Evolutionary conservation across 306 rosid genomes (phyloP), one percentile per base, ranked within the genome.

Genomic region (Glycine tomentella): DNA sequence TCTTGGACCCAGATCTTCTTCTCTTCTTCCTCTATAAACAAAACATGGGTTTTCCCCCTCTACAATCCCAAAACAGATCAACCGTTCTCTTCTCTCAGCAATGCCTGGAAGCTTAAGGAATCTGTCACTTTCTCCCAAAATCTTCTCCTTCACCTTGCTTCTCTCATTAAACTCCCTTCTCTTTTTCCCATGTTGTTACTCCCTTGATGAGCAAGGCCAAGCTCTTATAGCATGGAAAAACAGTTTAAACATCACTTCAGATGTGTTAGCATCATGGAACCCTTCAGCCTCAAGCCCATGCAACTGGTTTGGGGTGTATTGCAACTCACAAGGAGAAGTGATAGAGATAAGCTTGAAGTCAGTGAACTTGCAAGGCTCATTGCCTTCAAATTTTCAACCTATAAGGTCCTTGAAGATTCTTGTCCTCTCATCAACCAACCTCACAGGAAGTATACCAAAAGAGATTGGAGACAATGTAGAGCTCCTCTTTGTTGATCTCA

Each of bases 1-100:
- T 82, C 86, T 88, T 84, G 89, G 93, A 93, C 89, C 92, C 88
- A 95, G 87, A 88, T 85, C 90, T 86, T 91, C 88, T 77, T 70
- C 87, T 72, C 91, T 88, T 72, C 84, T 88, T 81, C 77, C 86
- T 83, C 96, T 95, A 95, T 95, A 95, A 91, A 90, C 98, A 93
- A 93, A 90, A 88, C 92, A 96, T 92, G 98, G 94, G 92, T 61
- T 90, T 93, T 88, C 92, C 81, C 97, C 90, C 89, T 90, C 91
- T 84, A 72, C 99, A 90, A 89, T 96, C 96, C 91, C 96, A 89
- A 93, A 89, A 88, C 92, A 91, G 75, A 91, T 88, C 92, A 86
- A 72, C 89, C 68, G 80, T 78, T 68, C 86, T 86, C 86, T 79
- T 87, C 90, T 82, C 89, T 89, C 91, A 93, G 86, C 88, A 89